Conservation (phyloP, 805 yeast species). For the Candida berthetii region DNA sequence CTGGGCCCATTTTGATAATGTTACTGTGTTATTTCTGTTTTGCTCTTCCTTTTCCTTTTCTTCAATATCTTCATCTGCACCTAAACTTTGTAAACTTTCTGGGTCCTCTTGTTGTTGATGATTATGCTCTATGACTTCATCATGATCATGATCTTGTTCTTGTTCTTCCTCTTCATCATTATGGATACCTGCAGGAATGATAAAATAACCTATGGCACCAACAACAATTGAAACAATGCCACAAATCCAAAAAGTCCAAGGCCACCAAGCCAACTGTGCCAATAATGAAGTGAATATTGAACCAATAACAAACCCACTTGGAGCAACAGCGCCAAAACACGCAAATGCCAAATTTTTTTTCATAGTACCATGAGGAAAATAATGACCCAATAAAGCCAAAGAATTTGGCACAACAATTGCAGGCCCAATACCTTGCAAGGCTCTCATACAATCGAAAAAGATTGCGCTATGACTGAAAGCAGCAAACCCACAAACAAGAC, state of each 20-base stretch:
- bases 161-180: constrained; percentile 1
- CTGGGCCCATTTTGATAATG: background rate
- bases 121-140: background rate
- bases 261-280: constrained; percentile 46
- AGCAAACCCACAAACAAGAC: constrained; percentile 49
- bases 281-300: constrained; percentile 43
- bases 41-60: no score
- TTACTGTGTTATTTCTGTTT: background rate
- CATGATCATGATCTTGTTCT: background rate
- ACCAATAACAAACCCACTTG: constrained; percentile 55
- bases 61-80: background rate
- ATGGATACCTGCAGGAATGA: constrained; percentile 23
- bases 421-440: constrained; percentile 51
- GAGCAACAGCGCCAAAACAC: constrained; percentile 54
- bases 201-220: constrained; percentile 12
- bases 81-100: background rate
- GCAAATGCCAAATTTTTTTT: constrained; percentile 52
- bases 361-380: constrained; percentile 33
- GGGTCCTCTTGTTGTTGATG: background rate
- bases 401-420: constrained; percentile 51
- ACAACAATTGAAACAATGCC: constrained; percentile 15
- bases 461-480: constrained; percentile 37
- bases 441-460: constrained; percentile 42
- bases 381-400: constrained; percentile 42
- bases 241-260: constrained; percentile 30